These are phyloP conservation scores for Recurvomyces mirabilis DNA, from an alignment of 495 filamentous ascomycete species.

Conservation along the genomic window DNA sequence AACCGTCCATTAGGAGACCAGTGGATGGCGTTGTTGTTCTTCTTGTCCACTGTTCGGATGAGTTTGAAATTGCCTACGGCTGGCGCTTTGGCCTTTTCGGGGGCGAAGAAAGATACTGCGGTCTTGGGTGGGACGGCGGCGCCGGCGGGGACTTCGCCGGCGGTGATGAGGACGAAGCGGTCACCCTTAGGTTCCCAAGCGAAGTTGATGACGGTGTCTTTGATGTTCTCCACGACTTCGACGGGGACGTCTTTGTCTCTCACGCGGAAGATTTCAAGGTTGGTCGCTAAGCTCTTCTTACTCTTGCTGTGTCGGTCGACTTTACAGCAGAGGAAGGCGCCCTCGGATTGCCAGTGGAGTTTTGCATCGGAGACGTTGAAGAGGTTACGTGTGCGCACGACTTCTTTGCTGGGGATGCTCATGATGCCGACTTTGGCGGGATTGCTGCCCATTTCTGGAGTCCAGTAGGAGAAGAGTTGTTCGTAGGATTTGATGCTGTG, in stretches of 20 bases:
- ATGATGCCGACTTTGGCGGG: constrained; percentile 95
- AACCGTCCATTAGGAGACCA: constrained; percentile 98
- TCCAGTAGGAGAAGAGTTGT: constrained; percentile 97
- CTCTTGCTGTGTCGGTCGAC: constrained; percentile 98
- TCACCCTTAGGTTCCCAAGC: constrained; percentile 97
- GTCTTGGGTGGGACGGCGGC: constrained; percentile 89
- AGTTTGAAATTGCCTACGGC: constrained; percentile 87
- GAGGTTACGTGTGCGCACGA: constrained; percentile 85
- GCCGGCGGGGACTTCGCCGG: constrained; percentile 64
- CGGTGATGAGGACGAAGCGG: constrained; percentile 94
- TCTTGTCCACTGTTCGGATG: constrained; percentile 87
- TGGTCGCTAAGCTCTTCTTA: constrained; percentile 93
- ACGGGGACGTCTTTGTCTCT: constrained; percentile 94
- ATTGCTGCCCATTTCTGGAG: constrained; percentile 93
- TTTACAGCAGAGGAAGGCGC: constrained; percentile 90
- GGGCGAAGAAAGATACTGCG: constrained; percentile 86
- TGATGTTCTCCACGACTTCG: constrained; percentile 92
- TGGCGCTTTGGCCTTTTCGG: constrained; percentile 74
- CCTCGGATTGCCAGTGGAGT: constrained; percentile 93
- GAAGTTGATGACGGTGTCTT: constrained; percentile 97
- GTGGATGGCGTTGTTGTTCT: constrained; percentile 98
- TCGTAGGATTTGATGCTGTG: constrained; percentile 81
- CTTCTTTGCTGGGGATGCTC: constrained; percentile 86
- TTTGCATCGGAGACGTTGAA: constrained; percentile 97
- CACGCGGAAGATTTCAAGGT: constrained; percentile 95